phyloP scores from a whole-genome alignment of 1,139 yeast genomes.

The Oligophagozyma castellii region DNA sequence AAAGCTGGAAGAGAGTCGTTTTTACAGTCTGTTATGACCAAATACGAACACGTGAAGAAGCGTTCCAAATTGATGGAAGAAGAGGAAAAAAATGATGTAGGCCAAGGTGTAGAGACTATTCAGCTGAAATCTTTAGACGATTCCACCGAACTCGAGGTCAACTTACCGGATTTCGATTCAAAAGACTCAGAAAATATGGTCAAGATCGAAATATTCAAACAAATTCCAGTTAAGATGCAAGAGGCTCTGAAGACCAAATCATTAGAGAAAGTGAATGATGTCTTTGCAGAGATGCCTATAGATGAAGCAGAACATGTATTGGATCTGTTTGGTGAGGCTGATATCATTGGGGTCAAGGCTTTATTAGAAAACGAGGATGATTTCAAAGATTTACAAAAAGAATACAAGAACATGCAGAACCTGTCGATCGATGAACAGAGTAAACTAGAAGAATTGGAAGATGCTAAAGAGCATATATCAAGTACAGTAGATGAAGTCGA shows the following conservation, averaged over 20 bases:
- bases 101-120: constrained; percentile 57
- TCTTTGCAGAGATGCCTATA: constrained; percentile 61
- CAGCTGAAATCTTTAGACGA: constrained; percentile 87
- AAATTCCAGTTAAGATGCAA: constrained; percentile 53
- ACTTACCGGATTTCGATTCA: constrained; percentile 47
- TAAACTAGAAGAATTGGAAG: constrained; percentile 4
- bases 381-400: constrained; percentile 40
- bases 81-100: constrained; percentile 25
- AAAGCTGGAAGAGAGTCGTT: constrained; percentile 38
- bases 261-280: constrained; percentile 71
- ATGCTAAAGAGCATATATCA: too few relatives aligned
- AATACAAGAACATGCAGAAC: constrained; percentile 24
- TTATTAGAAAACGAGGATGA: constrained; percentile 61
- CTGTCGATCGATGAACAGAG: constrained; percentile 6
- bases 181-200: constrained; percentile 33
- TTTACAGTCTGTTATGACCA: constrained; percentile 50
- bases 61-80: constrained; percentile 57
- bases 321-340: constrained; percentile 65
- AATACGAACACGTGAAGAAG: constrained; percentile 62
- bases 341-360: constrained; percentile 71
- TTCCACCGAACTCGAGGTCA: constrained; percentile 57
- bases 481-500: too few relatives aligned
- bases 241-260: constrained; percentile 59
- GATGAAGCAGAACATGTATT: constrained; percentile 72
- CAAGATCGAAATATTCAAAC: constrained; percentile 40